phyloP scores from a whole-genome alignment of 495 filamentous ascomycete species.

The Xylaria cubensis region DNA sequence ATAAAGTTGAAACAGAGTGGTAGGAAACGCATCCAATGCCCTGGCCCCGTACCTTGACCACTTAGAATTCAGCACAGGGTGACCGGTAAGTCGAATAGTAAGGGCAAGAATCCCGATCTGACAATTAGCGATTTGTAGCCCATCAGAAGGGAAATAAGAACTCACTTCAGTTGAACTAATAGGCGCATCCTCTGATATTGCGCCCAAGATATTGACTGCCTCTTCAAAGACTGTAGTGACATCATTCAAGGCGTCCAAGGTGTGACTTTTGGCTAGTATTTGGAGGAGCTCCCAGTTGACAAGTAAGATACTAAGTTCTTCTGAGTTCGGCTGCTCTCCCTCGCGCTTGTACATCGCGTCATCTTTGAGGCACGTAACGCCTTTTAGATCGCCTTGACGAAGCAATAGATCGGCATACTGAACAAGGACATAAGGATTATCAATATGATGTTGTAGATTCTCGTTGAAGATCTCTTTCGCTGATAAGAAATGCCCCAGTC shows the following conservation, averaged over 20 bases:
- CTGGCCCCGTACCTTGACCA: conserved; percentile 10
- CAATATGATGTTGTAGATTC: conserved; percentile 28
- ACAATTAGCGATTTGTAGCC: conserved; percentile 6
- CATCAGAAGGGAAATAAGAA: background rate
- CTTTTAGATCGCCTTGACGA: conserved; percentile 32
- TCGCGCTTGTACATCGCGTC: conserved; percentile 14
- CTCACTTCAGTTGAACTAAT: conserved; percentile 25
- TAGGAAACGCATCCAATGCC: background rate
- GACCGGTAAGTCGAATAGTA: conserved; percentile 2
- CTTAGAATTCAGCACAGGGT: conserved; percentile 17
- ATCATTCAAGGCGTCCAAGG: conserved; percentile 4
- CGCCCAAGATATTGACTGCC: conserved; percentile 12
- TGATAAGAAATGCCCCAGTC: conserved; percentile 31
- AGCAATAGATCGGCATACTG: conserved; percentile 32
- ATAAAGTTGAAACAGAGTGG: background rate
- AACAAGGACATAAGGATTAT: conserved; percentile 32
- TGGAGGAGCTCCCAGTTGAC: conserved; percentile 11
- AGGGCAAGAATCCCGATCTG: conserved; percentile 23
- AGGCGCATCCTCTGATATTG: background rate
- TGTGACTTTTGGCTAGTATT: conserved; percentile 15
- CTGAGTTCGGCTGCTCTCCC: conserved; percentile 1
- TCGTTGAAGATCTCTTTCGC: conserved; percentile 27
- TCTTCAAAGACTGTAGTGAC: conserved; percentile 7
- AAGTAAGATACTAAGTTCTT: conserved; percentile 11
- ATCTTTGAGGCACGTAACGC: conserved; percentile 19